Evolutionary conservation across 495 filamentous ascomycete genomes (phyloP), one percentile per base, ranked within the genome.

Genomic region (Hyaloscypha hepaticicola): DNA sequence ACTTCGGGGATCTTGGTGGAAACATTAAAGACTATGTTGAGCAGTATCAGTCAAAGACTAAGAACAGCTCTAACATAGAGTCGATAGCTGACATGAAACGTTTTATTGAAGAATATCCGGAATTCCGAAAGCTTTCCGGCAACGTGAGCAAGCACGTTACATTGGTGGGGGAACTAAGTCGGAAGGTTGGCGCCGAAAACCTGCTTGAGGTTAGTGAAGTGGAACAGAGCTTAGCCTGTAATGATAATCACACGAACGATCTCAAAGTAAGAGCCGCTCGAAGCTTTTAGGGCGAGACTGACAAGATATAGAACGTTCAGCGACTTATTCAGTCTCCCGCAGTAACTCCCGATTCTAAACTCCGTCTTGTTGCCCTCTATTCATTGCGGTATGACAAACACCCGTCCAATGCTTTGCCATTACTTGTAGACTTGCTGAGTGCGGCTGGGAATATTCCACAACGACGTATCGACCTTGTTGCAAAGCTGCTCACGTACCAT

Each of bases 71-170:
- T 74, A 93, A 96, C 71, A 96, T 99, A 67, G 95, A 99, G 69
- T 96, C 92, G 29, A 97, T 99, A 61, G 82, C 88, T 41, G 95
- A 99, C 72, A 99, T 99, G 95, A 99, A 99, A 76, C 92, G 94
- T 50, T 98, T 99, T 72, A 93, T 99, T 61, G 95, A 99, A 73
- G 95, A 99, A 71, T 99, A 96, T 72, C 95, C 95, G 22, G 95
- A 99, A 71, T 99, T 99, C 76, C 84, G 95, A 41, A 93, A 96
- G 70, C 88, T 99, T 1, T 96, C 96, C 7, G 93, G 95, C 16
- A 99, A 98, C 70, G 95, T 99, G 55, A 96, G 91, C 81, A 99
- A 99, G 70, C 95, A 99, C 76, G 96, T 99, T 61, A 96, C 95
- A 4, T 78, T 99, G 51, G 95, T 99, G 28, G 90, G 92, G 1